Evolutionary conservation across 2,329 filamentous ascomycete genomes (phyloP).

Genomic region (Karstenula rhodostoma): DNA sequence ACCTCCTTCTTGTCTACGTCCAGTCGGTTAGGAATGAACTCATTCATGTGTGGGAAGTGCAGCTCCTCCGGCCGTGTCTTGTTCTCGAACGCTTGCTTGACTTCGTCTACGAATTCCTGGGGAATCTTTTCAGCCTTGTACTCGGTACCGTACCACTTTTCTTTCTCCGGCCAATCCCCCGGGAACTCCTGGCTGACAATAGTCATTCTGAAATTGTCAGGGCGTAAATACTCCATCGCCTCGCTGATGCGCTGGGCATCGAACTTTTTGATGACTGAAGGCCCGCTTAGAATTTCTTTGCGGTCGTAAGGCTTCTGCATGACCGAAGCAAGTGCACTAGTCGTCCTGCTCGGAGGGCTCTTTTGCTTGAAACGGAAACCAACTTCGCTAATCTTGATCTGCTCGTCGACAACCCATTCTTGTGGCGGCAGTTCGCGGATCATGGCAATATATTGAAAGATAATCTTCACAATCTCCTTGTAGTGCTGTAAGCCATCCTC

Average conservation of each 20-base stretch:
- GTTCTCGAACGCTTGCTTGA: conserved; percentile 70
- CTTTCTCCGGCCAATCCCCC: conserved; percentile 83
- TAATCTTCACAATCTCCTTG: conserved; percentile 78
- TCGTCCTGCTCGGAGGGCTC: conserved; percentile 86
- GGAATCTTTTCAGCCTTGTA: conserved; percentile 86
- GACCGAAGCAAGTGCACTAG: conserved; percentile 80
- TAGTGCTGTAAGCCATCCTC: conserved; percentile 86
- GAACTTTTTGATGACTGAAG: conserved; percentile 79
- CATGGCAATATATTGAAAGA: conserved; percentile 92
- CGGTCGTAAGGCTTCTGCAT: conserved; percentile 93
- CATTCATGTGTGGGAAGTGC: conserved; percentile 90
- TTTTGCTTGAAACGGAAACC: conserved; percentile 97
- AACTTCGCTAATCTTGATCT: conserved; percentile 88
- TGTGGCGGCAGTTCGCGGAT: conserved; percentile 81
- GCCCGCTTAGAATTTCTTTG: conserved; percentile 86
- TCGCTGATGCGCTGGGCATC: conserved; percentile 78
- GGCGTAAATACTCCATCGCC: conserved; percentile 75
- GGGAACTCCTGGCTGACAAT: conserved; percentile 85
- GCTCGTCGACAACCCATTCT: conserved; percentile 93
- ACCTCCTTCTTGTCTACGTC: conserved; percentile 95
- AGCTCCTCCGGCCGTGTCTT: conserved; percentile 72
- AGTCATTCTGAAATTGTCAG: conserved; percentile 88
- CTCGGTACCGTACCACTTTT: conserved; percentile 98
- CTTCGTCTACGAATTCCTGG: conserved; percentile 73
- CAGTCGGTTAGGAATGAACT: conserved; percentile 92